phyloP scores from a whole-genome alignment of 345 rosid genomes.

The Rhodamnia argentea region DNA sequence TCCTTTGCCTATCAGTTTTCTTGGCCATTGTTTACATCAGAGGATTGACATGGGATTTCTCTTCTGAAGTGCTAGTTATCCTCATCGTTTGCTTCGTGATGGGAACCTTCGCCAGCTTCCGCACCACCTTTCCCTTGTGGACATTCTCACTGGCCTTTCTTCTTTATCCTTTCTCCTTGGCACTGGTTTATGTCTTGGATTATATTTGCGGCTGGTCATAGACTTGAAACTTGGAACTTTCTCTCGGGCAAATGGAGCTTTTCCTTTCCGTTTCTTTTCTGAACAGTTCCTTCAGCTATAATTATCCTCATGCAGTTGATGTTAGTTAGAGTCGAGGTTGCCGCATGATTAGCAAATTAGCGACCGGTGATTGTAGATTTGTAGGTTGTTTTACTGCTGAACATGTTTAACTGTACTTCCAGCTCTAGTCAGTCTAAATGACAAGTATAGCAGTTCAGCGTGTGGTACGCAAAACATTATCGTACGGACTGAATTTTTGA shows the following conservation, averaged over 20 bases:
- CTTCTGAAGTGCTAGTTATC: slow-evolving; percentile 84
- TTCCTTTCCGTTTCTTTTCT: neutral
- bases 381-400: neutral
- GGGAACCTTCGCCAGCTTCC: slow-evolving; percentile 78
- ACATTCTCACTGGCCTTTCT: slow-evolving; percentile 54
- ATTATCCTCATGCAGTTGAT: neutral
- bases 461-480: neutral
- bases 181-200: slow-evolving; percentile 77
- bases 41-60: slow-evolving; percentile 93
- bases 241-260: neutral
- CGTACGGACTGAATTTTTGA: neutral
- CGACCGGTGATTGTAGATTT: neutral
- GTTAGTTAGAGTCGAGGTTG: neutral
- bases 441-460: neutral
- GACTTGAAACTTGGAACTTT: slow-evolving; percentile 1
- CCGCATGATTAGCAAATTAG: neutral
- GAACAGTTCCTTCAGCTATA: neutral
- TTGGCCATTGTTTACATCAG: slow-evolving; percentile 67
- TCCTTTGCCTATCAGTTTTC: slow-evolving; percentile 89
- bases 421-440: neutral
- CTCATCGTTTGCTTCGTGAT: slow-evolving; percentile 75
- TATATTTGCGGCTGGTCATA: slow-evolving; percentile 88
- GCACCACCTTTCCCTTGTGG: slow-evolving; percentile 90
- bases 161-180: slow-evolving; percentile 82
- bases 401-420: neutral